Percentiles rank a stretch among this genome's conserved stretches.
These are phyloP conservation scores for Leccinum subgranulosum DNA, from an alignment of 768 basidiomycete genomes.

Conservation along the genomic window DNA sequence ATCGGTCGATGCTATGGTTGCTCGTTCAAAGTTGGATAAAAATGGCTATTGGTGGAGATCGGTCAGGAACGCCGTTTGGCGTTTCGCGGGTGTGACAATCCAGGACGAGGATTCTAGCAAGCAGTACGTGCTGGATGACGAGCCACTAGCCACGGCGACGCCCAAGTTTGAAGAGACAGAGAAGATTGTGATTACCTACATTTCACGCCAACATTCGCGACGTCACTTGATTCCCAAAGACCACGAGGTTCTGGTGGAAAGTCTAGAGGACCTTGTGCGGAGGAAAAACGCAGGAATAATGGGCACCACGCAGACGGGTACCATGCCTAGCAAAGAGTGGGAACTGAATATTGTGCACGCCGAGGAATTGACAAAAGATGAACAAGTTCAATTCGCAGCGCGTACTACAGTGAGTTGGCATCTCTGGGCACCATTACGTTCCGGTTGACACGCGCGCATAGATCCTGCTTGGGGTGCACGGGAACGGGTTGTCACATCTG, in stretches of 20 bases:
- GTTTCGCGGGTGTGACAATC: slow-evolving; percentile 55
- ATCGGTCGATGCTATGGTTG: slow-evolving; percentile 54
- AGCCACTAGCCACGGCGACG: background rate
- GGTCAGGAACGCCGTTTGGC: slow-evolving; percentile 60
- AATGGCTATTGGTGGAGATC: slow-evolving; percentile 75
- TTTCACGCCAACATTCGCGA: slow-evolving; percentile 58
- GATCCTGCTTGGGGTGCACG: slow-evolving; percentile 73
- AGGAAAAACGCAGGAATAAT: slow-evolving; percentile 30
- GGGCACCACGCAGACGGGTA: background rate
- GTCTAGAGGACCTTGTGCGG: slow-evolving; percentile 48
- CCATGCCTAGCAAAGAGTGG: slow-evolving; percentile 38
- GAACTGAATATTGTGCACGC: slow-evolving; percentile 60
- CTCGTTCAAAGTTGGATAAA: slow-evolving; percentile 31
- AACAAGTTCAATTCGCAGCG: slow-evolving; percentile 64
- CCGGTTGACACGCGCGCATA: slow-evolving; percentile 24
- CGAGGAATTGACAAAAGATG: slow-evolving; percentile 68
- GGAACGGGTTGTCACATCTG: slow-evolving; percentile 83
- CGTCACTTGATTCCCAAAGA: slow-evolving; percentile 53
- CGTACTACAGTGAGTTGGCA: slow-evolving; percentile 60
- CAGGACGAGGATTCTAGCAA: slow-evolving; percentile 27
- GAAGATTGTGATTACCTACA: slow-evolving; percentile 67
- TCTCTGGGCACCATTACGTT: background rate
- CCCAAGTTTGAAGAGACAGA: slow-evolving; percentile 39
- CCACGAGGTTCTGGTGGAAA: slow-evolving; percentile 51
- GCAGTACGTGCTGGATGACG: background rate